A percentile compares a stretch with the other conserved stretches of the same genome.
Evolutionary conservation across 768 basidiomycete genomes (phyloP).

Genomic region (Agaricus blazei): DNA sequence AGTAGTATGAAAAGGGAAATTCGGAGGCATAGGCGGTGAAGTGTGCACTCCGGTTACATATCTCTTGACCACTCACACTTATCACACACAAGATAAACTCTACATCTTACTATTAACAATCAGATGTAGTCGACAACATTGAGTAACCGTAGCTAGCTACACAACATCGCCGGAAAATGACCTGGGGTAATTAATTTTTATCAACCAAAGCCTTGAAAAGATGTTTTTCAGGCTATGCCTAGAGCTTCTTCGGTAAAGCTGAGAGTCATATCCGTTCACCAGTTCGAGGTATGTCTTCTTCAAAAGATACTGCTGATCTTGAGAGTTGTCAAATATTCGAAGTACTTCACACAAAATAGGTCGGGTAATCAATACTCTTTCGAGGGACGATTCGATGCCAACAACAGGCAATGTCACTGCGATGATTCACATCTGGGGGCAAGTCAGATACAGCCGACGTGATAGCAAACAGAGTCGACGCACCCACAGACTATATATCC

Average conservation of each 20-base stretch:
- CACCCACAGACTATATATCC: background rate
- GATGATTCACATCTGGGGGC: too few relatives aligned
- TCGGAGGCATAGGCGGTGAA: background rate
- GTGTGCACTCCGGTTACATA: too few relatives aligned
- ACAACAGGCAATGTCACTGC: too few relatives aligned
- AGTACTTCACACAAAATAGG: too few relatives aligned
- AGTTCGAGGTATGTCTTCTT: too few relatives aligned
- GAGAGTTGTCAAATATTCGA: too few relatives aligned
- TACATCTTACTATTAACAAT: conserved; percentile 11
- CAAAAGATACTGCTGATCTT: background rate
- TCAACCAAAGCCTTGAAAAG: background rate
- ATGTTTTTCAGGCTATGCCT: too few relatives aligned
- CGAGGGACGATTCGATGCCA: too few relatives aligned
- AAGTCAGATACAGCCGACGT: background rate
- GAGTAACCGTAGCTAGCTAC: conserved; percentile 5
- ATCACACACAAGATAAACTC: conserved; percentile 1
- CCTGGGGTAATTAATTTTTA: conserved; percentile 11
- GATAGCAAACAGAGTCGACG: background rate
- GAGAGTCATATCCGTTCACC: background rate
- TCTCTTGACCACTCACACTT: background rate
- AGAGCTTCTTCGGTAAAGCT: background rate
- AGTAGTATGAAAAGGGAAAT: conserved; percentile 9
- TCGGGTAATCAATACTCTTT: too few relatives aligned
- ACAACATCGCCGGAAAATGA: conserved; percentile 4
- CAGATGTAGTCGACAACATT: conserved; percentile 11